Percentiles rank a stretch among this genome's conserved stretches.
phyloP scores from a whole-genome alignment of 1,284 basidiomycete genomes.

The Moesziomyces parantarcticus region DNA sequence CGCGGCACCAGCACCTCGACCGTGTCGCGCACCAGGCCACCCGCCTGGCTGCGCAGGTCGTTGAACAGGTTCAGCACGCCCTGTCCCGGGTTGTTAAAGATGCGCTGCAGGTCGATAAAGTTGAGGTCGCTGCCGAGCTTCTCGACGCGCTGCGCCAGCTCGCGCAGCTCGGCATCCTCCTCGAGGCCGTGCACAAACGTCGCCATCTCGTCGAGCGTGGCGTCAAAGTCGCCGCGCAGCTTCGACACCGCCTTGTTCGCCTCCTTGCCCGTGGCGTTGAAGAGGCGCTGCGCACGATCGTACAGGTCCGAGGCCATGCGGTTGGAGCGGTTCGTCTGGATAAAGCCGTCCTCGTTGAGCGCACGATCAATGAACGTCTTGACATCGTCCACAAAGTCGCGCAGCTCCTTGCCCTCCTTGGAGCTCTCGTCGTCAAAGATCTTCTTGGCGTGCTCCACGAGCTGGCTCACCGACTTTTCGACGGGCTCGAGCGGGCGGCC shows the following conservation, averaged over 20 bases:
- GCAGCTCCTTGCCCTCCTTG: conserved; percentile 65
- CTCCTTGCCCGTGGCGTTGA: conserved; percentile 48
- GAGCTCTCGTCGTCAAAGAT: conserved; percentile 66
- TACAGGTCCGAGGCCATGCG: conserved; percentile 44
- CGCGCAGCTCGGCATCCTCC: conserved; percentile 48
- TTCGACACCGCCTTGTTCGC: conserved; percentile 52
- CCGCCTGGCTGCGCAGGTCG: conserved; percentile 41
- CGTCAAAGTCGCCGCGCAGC: conserved; percentile 39
- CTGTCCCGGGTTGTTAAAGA: conserved; percentile 22
- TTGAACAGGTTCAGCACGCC: conserved; percentile 35
- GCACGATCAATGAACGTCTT: conserved; percentile 47
- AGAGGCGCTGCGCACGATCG: conserved; percentile 45
- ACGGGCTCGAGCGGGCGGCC: conserved; percentile 53
- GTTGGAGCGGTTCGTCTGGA: conserved; percentile 47
- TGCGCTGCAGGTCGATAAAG: conserved; percentile 38
- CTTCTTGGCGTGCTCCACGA: conserved; percentile 68
- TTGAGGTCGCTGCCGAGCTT: conserved; percentile 67
- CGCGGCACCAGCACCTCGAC: conserved; percentile 70
- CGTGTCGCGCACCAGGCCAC: conserved; percentile 69
- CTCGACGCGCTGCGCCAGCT: conserved; percentile 68
- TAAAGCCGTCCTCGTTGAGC: conserved; percentile 48
- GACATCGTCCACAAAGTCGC: conserved; percentile 65
- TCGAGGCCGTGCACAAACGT: conserved; percentile 47
- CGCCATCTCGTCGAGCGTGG: conserved; percentile 35
- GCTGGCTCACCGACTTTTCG: conserved; percentile 67